A percentile compares a stretch with the other conserved stretches of the same genome.
Conservation (phyloP, 768 basidiomycete genomes). For the Leccinum longicurvipes region DNA sequence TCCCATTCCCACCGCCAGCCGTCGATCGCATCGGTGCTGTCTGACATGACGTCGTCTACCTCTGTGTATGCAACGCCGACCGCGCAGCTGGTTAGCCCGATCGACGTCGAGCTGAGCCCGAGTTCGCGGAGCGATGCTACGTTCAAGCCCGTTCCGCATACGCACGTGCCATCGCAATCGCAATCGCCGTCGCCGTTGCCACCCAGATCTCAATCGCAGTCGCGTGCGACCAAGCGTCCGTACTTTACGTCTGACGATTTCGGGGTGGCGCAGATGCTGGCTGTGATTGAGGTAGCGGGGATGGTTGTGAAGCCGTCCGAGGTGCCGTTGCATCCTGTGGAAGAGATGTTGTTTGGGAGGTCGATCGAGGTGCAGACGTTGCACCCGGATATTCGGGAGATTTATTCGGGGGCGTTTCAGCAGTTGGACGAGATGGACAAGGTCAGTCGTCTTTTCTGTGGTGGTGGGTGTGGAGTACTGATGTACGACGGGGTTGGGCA, state of each 20-base stretch:
- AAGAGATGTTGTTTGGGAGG: constrained; percentile 70
- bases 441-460: constrained; percentile 36
- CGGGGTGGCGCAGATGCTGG: constrained; percentile 83
- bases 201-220: background rate
- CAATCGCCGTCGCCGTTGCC: background rate
- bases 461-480: background rate
- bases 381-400: constrained; percentile 68
- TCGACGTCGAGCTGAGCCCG: constrained; percentile 10
- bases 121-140: constrained; percentile 6
- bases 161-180: background rate
- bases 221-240: constrained; percentile 37
- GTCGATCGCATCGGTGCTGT: constrained; percentile 73
- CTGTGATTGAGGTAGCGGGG: constrained; percentile 73
- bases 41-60: constrained; percentile 41
- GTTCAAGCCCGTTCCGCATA: constrained; percentile 23
- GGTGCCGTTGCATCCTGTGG: constrained; percentile 56
- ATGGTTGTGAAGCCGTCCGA: constrained; percentile 34
- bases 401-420: constrained; percentile 68
- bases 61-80: constrained; percentile 49
- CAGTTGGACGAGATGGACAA: constrained; percentile 79
- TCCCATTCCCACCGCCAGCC: constrained; percentile 49
- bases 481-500: background rate
- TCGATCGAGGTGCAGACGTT: constrained; percentile 57
- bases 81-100: constrained; percentile 28
- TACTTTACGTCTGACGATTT: constrained; percentile 77